Base-by-base conservation (phyloP, 2,329 filamentous ascomycete species). In the Arachnomyces sp. region DNA sequence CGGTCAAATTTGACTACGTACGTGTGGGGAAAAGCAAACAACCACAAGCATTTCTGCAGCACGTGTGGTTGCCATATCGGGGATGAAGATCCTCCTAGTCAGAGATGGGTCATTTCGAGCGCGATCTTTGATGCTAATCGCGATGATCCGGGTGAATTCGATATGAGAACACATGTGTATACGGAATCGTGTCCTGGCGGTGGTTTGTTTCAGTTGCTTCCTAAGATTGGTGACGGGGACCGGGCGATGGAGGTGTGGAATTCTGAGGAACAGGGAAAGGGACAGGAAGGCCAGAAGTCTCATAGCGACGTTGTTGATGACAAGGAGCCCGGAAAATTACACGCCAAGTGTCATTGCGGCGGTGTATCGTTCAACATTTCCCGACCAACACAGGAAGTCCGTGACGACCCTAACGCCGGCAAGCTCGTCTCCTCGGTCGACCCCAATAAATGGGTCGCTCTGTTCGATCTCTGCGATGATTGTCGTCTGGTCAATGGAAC, bases 311-410 rank as follows among this genome's bases (percentile, higher is more conserved):
- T 7, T 6, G 36, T 25, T 15, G 16, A 33, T 28, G 12, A 41
- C 7, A 35, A 34, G 1, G 44, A 50, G 1, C n/a, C n/a, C n/a
- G n/a, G n/a, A n/a, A 44, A 50, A 4, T 46, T 71, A 2, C 58
- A 56, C 9, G 66, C 60, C 1, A 49, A 61, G 35, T 72, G 69
- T 45, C 62, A 69, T 44, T 73, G 67, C 49, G 54, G 54, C 4
- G 67, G 66, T n/a, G 59, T 71, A 7, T 52, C 60, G 0, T 65
- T 72, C 50, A 61, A 42, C 40, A 60, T 72, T 38, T 48, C 59
- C 7, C 59, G 62, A 6, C 68, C 67, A 1, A 53, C 50, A 5
- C 31, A 42, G 2, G 53, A 55, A 5, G 60, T 60, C 5, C 40
- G 53, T 8, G 39, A 49, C 3, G 49, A 32, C 62, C 58, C 55